phyloP scores from a whole-genome alignment of 495 filamentous ascomycete genomes.

The Evansstolkia leycettana region DNA sequence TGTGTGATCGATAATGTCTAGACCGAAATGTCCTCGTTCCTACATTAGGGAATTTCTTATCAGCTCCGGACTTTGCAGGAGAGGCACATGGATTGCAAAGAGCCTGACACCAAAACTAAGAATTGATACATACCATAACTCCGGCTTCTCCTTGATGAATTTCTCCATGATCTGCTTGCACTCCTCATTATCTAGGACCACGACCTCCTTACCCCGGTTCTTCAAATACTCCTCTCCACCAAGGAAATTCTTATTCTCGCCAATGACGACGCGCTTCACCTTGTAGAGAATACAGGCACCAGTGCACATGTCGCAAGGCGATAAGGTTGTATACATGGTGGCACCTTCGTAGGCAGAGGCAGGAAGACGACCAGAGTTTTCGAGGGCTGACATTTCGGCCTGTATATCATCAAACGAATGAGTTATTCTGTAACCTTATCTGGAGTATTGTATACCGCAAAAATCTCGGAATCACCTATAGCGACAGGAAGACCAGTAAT shows the following conservation, averaged over 20 bases:
- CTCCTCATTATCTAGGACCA: slow-evolving; percentile 55
- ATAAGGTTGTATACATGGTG: slow-evolving; percentile 82
- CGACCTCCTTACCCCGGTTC: slow-evolving; percentile 60
- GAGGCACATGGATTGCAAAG: not conserved
- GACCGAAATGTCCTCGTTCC: slow-evolving; percentile 68
- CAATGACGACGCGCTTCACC: slow-evolving; percentile 69
- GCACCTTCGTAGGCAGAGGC: slow-evolving; percentile 57
- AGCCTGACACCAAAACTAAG: slow-evolving; percentile 1
- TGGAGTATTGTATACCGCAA: too few species aligned
- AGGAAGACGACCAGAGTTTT: slow-evolving; percentile 65
- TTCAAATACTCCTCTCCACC: slow-evolving; percentile 66
- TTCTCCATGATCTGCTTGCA: slow-evolving; percentile 63
- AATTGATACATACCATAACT: slow-evolving; percentile 50
- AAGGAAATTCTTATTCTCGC: slow-evolving; percentile 69
- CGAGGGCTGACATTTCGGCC: slow-evolving; percentile 73
- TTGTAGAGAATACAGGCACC: slow-evolving; percentile 75
- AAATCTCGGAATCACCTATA: not conserved
- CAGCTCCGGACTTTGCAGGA: slow-evolving; percentile 3
- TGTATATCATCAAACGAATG: slow-evolving; percentile 13
- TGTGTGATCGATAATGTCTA: slow-evolving; percentile 30
- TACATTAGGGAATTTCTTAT: slow-evolving; percentile 17
- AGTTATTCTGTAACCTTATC: not conserved
- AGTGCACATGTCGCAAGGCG: slow-evolving; percentile 83
- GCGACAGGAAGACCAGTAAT: not conserved
- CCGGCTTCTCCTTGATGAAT: slow-evolving; percentile 67